phyloP scores from a whole-genome alignment of 129 eudicot species.

The Escallonia rubra region DNA sequence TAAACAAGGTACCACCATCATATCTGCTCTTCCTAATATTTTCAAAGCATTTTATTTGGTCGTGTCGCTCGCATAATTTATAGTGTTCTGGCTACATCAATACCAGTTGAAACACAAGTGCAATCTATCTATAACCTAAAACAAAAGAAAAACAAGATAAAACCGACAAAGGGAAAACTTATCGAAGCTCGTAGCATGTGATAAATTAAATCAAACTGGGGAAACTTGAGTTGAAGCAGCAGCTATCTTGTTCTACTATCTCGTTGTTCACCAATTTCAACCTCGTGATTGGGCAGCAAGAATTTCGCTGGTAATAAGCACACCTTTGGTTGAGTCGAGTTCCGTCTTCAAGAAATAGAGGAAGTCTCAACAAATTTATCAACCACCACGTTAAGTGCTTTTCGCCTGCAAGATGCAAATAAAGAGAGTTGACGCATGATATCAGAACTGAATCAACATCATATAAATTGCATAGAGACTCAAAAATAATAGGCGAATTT shows the following conservation, averaged over 20 bases:
- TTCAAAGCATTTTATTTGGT: not conserved
- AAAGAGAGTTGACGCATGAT: not conserved
- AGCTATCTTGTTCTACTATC: not conserved
- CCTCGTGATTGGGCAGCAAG: not conserved
- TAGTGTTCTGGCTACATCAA: not conserved
- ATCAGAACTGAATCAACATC: not conserved
- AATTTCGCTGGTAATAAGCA: not conserved
- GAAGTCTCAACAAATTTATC: constrained; percentile 2
- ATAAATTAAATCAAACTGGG: not conserved
- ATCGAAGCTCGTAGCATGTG: not conserved
- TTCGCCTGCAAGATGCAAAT: constrained; percentile 5
- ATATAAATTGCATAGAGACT: not conserved
- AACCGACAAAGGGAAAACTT: too few relatives aligned
- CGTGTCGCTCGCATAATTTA: not conserved
- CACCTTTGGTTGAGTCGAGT: not conserved
- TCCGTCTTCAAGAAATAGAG: not conserved
- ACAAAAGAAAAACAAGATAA: not conserved
- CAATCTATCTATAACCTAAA: not conserved
- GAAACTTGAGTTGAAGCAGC: not conserved
- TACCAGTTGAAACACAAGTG: not conserved
- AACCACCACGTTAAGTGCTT: not conserved
- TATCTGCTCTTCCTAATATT: not conserved
- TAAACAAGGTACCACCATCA: too few relatives aligned
- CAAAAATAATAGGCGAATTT: not conserved
- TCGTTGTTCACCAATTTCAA: not conserved